Percentiles rank a stretch among this genome's conserved stretches.
Evolutionary conservation across 805 yeast genomes (phyloP).

Genomic region (Candida methanosorbosa): DNA sequence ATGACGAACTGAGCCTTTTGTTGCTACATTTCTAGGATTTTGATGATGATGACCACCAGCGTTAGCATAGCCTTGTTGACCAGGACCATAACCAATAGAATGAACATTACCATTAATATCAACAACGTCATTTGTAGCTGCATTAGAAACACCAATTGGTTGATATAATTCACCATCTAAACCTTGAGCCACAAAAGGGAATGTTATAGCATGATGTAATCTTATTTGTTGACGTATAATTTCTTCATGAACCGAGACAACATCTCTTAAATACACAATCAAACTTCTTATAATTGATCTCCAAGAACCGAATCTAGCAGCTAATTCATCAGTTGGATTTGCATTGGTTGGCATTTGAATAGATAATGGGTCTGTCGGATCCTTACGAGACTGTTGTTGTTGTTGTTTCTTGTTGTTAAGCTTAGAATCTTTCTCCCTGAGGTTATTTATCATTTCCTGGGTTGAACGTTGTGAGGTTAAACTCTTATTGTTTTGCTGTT

Average conservation of each 20-base stretch:
- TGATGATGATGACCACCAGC: not conserved
- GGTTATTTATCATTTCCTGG: constrained; percentile 17
- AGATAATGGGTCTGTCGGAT: constrained; percentile 40
- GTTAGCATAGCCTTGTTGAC: not conserved
- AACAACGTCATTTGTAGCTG: constrained; percentile 3
- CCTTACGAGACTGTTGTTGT: constrained; percentile 11
- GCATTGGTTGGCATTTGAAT: constrained; percentile 48
- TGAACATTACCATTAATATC: constrained; percentile 1
- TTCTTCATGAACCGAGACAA: constrained; percentile 82
- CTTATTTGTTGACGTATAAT: constrained; percentile 75
- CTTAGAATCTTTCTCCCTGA: constrained; percentile 13
- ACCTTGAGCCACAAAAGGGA: constrained; percentile 40
- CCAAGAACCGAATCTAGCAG: constrained; percentile 83
- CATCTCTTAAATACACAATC: constrained; percentile 67
- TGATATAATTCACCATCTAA: constrained; percentile 30
- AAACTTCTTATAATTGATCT: constrained; percentile 68
- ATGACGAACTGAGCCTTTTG: too few species aligned
- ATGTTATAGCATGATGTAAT: constrained; percentile 66
- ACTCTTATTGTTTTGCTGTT: constrained; percentile 35
- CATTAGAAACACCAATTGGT: constrained; percentile 21
- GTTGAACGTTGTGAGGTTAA: constrained; percentile 26
- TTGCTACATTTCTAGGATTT: not conserved
- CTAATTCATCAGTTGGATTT: constrained; percentile 82
- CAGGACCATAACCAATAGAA: constrained; percentile 2
- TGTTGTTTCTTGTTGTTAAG: not conserved